A percentile compares a stretch with the other conserved stretches of the same genome.
Conservation (phyloP, 2,329 filamentous ascomycete genomes). For the Hirsutella rhossiliensis region DNA sequence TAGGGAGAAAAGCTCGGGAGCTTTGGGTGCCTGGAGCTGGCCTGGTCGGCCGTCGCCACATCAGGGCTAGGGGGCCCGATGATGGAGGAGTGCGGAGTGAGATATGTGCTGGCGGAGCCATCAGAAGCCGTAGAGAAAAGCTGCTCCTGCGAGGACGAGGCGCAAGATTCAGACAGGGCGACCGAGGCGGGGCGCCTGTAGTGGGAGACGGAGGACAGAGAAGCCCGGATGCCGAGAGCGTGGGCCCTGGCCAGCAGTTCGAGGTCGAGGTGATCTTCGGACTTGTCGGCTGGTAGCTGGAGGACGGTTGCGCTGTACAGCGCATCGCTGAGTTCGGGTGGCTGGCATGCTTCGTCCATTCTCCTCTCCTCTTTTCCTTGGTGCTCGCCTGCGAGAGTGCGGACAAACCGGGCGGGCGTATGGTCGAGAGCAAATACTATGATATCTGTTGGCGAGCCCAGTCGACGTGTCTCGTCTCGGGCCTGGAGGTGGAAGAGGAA, state of each 20-base stretch:
- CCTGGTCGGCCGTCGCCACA: constrained; percentile 1
- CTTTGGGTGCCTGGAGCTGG: constrained; percentile 17
- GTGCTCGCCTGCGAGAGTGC: background rate
- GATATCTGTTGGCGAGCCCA: too few species aligned
- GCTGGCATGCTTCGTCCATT: constrained; percentile 4
- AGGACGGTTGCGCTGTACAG: constrained; percentile 29
- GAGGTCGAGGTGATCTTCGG: constrained; percentile 27
- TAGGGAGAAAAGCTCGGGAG: constrained; percentile 36
- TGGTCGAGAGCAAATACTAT: too few species aligned
- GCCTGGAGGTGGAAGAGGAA: too few species aligned
- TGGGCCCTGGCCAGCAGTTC: constrained; percentile 22
- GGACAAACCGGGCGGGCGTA: background rate
- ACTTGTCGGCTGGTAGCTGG: constrained; percentile 15
- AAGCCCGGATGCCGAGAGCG: constrained; percentile 20
- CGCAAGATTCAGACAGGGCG: constrained; percentile 29
- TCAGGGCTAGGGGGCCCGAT: constrained; percentile 14
- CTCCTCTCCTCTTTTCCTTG: background rate
- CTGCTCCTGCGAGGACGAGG: constrained; percentile 27
- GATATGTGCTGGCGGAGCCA: constrained; percentile 25
- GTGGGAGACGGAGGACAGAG: constrained; percentile 12
- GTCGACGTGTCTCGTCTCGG: too few species aligned
- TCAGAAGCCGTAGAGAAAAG: constrained; percentile 31
- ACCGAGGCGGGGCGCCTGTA: constrained; percentile 23
- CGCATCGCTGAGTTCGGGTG: constrained; percentile 27
- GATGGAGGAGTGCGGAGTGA: constrained; percentile 31